A percentile compares a stretch with the other conserved stretches of the same genome.
phyloP scores from a whole-genome alignment of 202 grass and related monocot species.

The Eragrostis tef region DNA sequence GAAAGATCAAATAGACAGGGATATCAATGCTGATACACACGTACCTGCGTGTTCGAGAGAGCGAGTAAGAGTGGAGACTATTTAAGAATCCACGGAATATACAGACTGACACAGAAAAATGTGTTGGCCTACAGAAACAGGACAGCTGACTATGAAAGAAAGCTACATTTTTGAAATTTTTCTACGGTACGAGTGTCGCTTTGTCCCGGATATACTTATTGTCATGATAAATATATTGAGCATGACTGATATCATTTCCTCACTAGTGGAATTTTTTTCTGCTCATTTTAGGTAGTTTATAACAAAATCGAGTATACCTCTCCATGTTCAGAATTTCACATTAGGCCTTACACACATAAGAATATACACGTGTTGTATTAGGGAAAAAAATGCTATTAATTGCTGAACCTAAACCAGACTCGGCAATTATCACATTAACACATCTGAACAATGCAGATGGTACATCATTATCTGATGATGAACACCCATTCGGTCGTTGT shows the following conservation, averaged over 20 bases:
- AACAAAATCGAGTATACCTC: background rate
- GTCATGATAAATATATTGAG: background rate
- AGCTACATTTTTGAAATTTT: background rate
- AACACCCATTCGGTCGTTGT: constrained; percentile 3
- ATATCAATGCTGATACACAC: constrained; percentile 10
- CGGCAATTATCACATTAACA: background rate
- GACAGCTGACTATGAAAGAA: constrained; percentile 11
- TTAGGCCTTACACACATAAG: background rate
- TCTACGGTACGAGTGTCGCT: background rate
- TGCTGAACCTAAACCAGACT: background rate
- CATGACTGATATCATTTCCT: background rate
- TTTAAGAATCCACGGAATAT: constrained; percentile 11
- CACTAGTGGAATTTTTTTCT: background rate
- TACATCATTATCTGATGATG: constrained; percentile 10
- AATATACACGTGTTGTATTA: too few relatives aligned
- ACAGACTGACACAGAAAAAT: background rate
- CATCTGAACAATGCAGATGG: background rate
- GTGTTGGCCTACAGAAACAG: constrained; percentile 29
- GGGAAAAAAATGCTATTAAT: background rate
- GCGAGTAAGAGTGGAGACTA: background rate
- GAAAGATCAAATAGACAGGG: background rate
- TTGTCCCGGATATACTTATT: background rate
- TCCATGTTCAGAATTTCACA: background rate
- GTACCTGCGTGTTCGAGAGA: background rate
- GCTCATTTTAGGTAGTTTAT: background rate